These are phyloP conservation scores for Trypanosomatidae sp. DNA, from an alignment of 208 protist genomes.

Conservation along the genomic window DNA sequence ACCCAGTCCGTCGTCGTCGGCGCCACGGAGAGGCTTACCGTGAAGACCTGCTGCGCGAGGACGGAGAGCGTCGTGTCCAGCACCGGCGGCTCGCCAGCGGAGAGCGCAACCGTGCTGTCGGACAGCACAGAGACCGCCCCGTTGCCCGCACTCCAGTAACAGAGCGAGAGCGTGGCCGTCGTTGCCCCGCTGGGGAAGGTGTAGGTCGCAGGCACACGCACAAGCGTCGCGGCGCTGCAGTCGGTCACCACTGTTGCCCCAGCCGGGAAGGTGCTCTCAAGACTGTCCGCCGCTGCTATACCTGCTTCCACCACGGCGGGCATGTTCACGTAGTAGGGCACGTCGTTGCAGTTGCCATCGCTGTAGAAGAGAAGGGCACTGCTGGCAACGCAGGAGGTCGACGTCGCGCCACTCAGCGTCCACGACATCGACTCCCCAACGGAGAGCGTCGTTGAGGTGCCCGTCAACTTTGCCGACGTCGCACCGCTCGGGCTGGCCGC, in stretches of 20 bases:
- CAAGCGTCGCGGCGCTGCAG: conserved; percentile 19
- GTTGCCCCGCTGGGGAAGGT: background rate
- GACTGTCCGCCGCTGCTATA: background rate
- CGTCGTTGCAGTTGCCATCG: conserved; percentile 56
- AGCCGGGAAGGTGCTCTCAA: conserved; percentile 20
- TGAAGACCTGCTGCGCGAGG: conserved; percentile 40
- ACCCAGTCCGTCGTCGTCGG: conserved; percentile 62
- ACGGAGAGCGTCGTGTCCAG: conserved; percentile 35
- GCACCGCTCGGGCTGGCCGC: conserved; percentile 48
- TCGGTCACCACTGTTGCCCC: conserved; percentile 28
- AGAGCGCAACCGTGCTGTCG: conserved; percentile 35
- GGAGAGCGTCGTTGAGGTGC: conserved; percentile 23
- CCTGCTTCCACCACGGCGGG: background rate
- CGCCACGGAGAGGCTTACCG: conserved; percentile 37
- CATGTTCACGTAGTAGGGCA: conserved; percentile 57
- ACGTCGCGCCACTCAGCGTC: conserved; percentile 39
- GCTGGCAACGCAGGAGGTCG: conserved; percentile 12
- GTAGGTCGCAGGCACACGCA: conserved; percentile 24
- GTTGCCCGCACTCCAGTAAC: conserved; percentile 53
- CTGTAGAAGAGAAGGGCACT: conserved; percentile 80
- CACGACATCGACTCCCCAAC: conserved; percentile 67
- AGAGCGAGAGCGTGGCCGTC: conserved; percentile 41
- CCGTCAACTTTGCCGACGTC: conserved; percentile 34
- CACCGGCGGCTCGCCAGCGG: conserved; percentile 42
- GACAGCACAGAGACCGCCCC: conserved; percentile 41